Conservation (phyloP, 2,329 filamentous ascomycete species). For the Orbilia brochopaga region DNA sequence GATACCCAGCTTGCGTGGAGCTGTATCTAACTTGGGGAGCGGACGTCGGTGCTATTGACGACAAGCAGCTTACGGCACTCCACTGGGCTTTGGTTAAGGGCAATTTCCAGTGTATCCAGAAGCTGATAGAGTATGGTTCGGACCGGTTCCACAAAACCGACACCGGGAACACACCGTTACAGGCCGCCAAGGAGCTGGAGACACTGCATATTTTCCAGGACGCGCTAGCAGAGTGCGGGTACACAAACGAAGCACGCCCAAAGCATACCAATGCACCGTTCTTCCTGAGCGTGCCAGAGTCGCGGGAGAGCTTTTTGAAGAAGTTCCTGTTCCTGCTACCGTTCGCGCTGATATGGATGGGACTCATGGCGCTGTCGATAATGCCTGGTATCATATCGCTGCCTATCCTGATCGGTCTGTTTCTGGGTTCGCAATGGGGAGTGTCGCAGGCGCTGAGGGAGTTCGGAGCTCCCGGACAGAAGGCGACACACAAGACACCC, state of each 20-base stretch:
- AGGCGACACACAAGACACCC: constrained; percentile 87
- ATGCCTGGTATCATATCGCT: constrained; percentile 76
- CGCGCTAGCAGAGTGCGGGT: constrained; percentile 82
- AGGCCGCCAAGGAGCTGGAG: constrained; percentile 88
- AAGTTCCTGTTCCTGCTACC: constrained; percentile 92
- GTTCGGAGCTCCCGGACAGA: constrained; percentile 86
- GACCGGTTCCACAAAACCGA: constrained; percentile 89
- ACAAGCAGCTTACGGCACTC: constrained; percentile 89
- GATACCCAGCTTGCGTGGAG: constrained; percentile 89
- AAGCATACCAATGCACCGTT: constrained; percentile 60
- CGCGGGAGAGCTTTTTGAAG: constrained; percentile 67
- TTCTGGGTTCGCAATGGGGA: constrained; percentile 75
- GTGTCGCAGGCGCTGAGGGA: constrained; percentile 74
- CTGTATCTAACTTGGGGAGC: constrained; percentile 93
- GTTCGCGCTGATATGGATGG: constrained; percentile 74
- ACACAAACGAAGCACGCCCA: constrained; percentile 76
- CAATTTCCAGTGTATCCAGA: constrained; percentile 84
- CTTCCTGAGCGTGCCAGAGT: constrained; percentile 47
- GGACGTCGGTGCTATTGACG: constrained; percentile 86
- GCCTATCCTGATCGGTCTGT: constrained; percentile 71
- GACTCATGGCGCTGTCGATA: constrained; percentile 74
- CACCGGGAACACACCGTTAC: constrained; percentile 85
- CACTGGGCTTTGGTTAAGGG: constrained; percentile 98
- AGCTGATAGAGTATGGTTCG: constrained; percentile 91
- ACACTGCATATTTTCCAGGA: constrained; percentile 80